Conservation (phyloP, 2,329 filamentous ascomycete genomes). For the Fusarium armeniacum region DNA sequence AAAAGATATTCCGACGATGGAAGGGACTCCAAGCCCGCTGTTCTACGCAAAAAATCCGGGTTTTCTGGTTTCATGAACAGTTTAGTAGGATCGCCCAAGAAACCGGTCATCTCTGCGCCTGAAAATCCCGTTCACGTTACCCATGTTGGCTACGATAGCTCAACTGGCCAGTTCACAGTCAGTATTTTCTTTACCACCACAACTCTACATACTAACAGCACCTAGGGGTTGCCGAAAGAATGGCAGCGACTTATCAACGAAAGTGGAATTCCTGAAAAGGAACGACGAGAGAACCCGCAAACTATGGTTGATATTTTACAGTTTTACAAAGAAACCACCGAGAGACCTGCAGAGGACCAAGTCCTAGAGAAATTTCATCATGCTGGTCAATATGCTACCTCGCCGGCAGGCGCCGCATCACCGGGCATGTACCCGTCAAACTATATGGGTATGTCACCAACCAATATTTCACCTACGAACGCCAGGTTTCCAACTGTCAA, state of each 20-base stretch:
- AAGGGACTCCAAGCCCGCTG: slow-evolving; percentile 71
- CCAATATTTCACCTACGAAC: slow-evolving; percentile 84
- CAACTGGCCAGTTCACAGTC: slow-evolving; percentile 96
- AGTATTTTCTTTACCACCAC: slow-evolving; percentile 54
- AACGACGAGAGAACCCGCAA: slow-evolving; percentile 94
- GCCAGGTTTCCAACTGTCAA: slow-evolving; percentile 88
- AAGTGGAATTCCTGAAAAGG: slow-evolving; percentile 95
- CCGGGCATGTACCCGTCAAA: slow-evolving; percentile 68
- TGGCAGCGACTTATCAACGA: slow-evolving; percentile 97
- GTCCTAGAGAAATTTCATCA: slow-evolving; percentile 97
- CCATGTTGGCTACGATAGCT: slow-evolving; percentile 96
- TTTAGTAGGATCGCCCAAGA: slow-evolving; percentile 85
- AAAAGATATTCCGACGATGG: slow-evolving; percentile 87
- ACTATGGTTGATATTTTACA: slow-evolving; percentile 95
- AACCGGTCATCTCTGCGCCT: slow-evolving; percentile 95
- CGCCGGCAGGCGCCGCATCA: slow-evolving; percentile 62
- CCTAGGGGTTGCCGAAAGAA: slow-evolving; percentile 91
- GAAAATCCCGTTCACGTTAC: slow-evolving; percentile 98
- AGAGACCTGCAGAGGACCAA: slow-evolving; percentile 83
- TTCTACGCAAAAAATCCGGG: slow-evolving; percentile 85
- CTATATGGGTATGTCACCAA: slow-evolving; percentile 70
- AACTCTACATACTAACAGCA: slow-evolving; percentile 30
- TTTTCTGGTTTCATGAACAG: slow-evolving; percentile 91
- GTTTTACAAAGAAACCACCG: slow-evolving; percentile 96
- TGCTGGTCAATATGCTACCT: slow-evolving; percentile 70